Base-by-base conservation (phyloP, 176 grass and related monocot genomes). In the Bolboschoenus planiculmis region DNA sequence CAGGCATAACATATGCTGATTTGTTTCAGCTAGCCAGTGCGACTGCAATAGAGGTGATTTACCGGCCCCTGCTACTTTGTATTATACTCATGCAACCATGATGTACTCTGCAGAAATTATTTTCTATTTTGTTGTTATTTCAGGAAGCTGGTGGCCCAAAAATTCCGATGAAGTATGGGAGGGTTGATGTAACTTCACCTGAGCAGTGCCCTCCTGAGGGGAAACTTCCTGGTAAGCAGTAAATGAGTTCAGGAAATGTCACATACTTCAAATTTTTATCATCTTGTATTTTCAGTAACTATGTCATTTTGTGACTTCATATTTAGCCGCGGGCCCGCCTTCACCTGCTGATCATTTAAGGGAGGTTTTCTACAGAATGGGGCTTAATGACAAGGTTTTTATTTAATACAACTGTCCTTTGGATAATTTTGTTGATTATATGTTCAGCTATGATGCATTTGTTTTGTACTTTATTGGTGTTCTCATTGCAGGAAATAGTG, bases 341-440 rank as follows among this genome's bases (percentile, higher is more conserved):
- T 94, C 95, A 85, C 95, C 95, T 33, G 90, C 95, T 59, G 89
- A 87, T 58, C 95, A 97, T 91, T 86, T 97, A 26, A 85, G 95
- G 15, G 74, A 94, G 86, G 88, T 94, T 79, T 97, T 97, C 87
- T 97, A 97, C 61, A 92, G 95, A 91, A 97, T 97, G 92, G 95
- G 95, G 83, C 79, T 97, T 48, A 78, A 90, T 56, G 95, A 97
- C 53, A 92, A 94, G 88, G 95, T 97, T 80, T 79, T 13, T 37
- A 50, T 42, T 56, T 53, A 47, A 10, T 79, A 10, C 40, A 72
- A n/a, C 33, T 43, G 83, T 64, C 4, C 24, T 57, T 40, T 13
- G 13, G 29, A 20, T 34, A 35, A 9, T 58, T 60, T 31, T 27
- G 1, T 81, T 9, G 26, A 51, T 84, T 2, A 48, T 27, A 34